Conservation (phyloP, 495 filamentous ascomycete genomes). For the Pyrenopolyporus hunteri region DNA sequence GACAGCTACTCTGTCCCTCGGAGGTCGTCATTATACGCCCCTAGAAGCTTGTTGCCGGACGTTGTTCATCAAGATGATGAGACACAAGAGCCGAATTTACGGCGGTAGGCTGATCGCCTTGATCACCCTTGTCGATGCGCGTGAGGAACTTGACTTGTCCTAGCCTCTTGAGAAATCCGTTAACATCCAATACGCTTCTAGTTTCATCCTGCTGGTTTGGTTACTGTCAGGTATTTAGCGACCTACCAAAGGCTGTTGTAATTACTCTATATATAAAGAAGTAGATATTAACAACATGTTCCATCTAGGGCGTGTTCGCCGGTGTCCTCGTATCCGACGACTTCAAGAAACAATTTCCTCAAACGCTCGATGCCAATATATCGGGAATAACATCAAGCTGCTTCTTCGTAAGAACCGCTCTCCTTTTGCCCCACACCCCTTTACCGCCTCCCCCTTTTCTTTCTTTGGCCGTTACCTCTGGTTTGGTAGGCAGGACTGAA, state of each 20-base stretch:
- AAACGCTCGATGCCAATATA: constrained; percentile 28
- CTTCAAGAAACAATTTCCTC: constrained; percentile 38
- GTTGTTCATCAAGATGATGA: constrained; percentile 19
- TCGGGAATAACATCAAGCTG: constrained; percentile 49
- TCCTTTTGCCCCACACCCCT: not conserved
- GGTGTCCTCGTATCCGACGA: constrained; percentile 46
- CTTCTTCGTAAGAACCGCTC: constrained; percentile 47
- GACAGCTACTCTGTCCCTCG: not conserved
- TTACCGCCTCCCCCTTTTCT: not conserved
- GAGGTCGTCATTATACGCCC: not conserved
- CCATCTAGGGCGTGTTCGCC: constrained; percentile 45
- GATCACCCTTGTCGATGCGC: constrained; percentile 38
- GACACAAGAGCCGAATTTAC: constrained; percentile 19
- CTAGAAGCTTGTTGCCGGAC: not conserved
- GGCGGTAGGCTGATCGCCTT: constrained; percentile 35
- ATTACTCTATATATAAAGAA: not conserved
- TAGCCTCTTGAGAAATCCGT: not conserved
- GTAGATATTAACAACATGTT: not conserved
- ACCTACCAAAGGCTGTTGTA: not conserved
- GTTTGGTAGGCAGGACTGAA: constrained; percentile 23
- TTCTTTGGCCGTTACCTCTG: not conserved
- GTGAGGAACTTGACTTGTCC: constrained; percentile 10
- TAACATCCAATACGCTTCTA: constrained; percentile 6
- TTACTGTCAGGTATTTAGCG: constrained; percentile 30
- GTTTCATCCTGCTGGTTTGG: constrained; percentile 41